Percentiles rank a stretch among this genome's conserved stretches.
phyloP scores from a whole-genome alignment of 164 flowering plant species.

The Vitis riparia region DNA sequence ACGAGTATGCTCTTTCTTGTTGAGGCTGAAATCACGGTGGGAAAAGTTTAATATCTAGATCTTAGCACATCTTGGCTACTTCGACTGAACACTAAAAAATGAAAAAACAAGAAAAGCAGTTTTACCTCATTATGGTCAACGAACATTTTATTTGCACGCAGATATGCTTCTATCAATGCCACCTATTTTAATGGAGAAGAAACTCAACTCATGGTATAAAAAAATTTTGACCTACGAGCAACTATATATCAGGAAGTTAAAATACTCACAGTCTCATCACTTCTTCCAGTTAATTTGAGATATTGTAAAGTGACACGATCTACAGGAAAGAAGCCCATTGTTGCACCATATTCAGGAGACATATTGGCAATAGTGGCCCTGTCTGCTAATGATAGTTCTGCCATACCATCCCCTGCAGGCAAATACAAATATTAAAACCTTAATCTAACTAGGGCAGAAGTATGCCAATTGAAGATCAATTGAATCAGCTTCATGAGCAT shows the following conservation, averaged over 20 bases:
- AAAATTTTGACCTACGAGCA: not conserved
- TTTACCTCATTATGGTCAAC: slow-evolving; percentile 80
- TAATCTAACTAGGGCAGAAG: not conserved
- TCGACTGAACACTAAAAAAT: not conserved
- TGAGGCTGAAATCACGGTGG: slow-evolving; percentile 58
- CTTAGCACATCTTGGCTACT: not conserved
- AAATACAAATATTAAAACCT: slow-evolving; percentile 2
- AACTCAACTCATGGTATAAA: not conserved
- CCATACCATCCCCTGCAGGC: slow-evolving; percentile 79
- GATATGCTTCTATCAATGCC: slow-evolving; percentile 80
- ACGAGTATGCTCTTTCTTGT: slow-evolving; percentile 73
- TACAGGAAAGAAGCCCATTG: slow-evolving; percentile 98
- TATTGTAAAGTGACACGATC: slow-evolving; percentile 91
- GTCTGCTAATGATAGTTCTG: slow-evolving; percentile 79
- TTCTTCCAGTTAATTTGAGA: slow-evolving; percentile 88
- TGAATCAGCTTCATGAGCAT: not conserved
- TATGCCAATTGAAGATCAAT: not conserved
- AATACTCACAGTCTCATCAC: slow-evolving; percentile 82
- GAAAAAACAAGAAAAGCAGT: not conserved
- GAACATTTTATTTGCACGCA: slow-evolving; percentile 87
- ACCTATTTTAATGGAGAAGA: slow-evolving; percentile 38
- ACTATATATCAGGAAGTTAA: not conserved
- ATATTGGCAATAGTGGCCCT: slow-evolving; percentile 95
- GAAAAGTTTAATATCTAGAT: not conserved
- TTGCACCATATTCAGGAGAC: slow-evolving; percentile 99